These are phyloP conservation scores for Debaryomyces fabryi DNA, from an alignment of 1,139 yeast genomes.

Conservation along the genomic window DNA sequence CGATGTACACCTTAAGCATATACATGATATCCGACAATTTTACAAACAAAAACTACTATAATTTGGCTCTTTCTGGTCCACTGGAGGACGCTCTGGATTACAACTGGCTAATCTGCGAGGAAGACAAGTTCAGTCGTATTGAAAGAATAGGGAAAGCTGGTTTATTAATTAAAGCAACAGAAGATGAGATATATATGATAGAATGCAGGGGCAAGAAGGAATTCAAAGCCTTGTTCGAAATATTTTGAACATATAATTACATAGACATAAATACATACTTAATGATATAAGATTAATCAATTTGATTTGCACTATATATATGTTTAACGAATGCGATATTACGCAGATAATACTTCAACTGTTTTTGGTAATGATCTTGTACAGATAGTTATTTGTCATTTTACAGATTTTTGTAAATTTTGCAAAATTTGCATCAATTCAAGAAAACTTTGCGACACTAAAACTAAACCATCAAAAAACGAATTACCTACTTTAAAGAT, in stretches of 20 bases:
- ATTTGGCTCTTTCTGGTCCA: constrained; percentile 27
- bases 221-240: constrained; percentile 24
- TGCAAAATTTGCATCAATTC: neutral
- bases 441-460: neutral
- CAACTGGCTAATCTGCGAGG: constrained; percentile 41
- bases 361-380: too few relatives aligned
- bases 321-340: too few relatives aligned
- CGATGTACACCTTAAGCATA: constrained; percentile 41
- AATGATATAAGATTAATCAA: neutral
- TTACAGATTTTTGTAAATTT: neutral
- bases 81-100: constrained; percentile 19
- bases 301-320: neutral
- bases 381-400: neutral
- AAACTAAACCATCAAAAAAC: neutral
- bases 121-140: constrained; percentile 31
- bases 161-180: constrained; percentile 37
- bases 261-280: neutral
- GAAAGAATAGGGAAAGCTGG: constrained; percentile 52
- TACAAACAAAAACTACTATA: constrained; percentile 31
- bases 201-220: constrained; percentile 52
- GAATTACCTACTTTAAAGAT: neutral
- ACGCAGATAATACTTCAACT: too few relatives aligned
- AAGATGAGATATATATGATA: constrained; percentile 42
- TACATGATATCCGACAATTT: constrained; percentile 30
- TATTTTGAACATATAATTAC: neutral